phyloP scores from a whole-genome alignment of 2,329 filamentous ascomycete genomes.

The Penicillium sp. region DNA sequence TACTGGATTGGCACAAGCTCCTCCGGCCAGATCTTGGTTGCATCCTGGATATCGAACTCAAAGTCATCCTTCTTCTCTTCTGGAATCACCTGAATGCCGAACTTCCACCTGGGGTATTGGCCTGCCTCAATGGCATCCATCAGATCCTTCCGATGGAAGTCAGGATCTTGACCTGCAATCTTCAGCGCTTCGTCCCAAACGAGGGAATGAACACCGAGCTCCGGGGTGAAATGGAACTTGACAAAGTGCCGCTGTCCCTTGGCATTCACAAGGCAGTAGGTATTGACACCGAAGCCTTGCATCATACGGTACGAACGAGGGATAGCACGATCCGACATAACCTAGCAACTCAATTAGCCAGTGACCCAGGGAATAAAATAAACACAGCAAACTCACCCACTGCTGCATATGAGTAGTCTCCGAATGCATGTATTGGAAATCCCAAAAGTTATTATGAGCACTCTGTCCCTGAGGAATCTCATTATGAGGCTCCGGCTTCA shows the following conservation, averaged over 20 bases:
- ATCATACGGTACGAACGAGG: conserved; percentile 32
- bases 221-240: conserved; percentile 31
- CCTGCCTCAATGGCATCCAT: conserved; percentile 64
- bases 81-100: conserved; percentile 69
- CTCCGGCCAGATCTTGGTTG: conserved; percentile 79
- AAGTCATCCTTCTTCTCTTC: conserved; percentile 66
- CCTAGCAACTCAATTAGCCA: conserved; percentile 11
- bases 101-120: conserved; percentile 66
- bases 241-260: conserved; percentile 28
- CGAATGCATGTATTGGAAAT: conserved; percentile 29
- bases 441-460: conserved; percentile 47
- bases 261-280: conserved; percentile 28
- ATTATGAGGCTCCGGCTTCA: conserved; percentile 36
- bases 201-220: conserved; percentile 30
- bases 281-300: conserved; percentile 33
- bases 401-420: conserved; percentile 30
- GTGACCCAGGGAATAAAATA: background rate
- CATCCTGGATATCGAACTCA: conserved; percentile 75
- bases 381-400: conserved; percentile 19
- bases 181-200: conserved; percentile 63
- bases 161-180: conserved; percentile 63
- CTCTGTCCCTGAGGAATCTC: conserved; percentile 45
- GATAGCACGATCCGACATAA: conserved; percentile 33
- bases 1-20: conserved; percentile 65
- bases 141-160: conserved; percentile 73